Base-by-base conservation (phyloP, 768 basidiomycete genomes). In the Dioszegia hungarica region DNA sequence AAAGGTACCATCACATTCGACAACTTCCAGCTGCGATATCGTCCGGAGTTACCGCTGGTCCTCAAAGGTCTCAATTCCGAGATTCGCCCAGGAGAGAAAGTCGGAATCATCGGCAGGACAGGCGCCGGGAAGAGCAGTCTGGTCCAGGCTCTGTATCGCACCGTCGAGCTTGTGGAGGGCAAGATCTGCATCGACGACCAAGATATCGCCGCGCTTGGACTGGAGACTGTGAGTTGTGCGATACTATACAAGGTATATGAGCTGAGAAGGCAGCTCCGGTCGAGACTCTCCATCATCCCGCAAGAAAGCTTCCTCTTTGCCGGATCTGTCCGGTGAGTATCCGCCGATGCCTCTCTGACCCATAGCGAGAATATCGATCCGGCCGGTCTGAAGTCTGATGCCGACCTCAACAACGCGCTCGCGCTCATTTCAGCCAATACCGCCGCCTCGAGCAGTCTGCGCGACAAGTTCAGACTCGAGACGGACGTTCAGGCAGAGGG, bases 41-140 rank as follows among this genome's bases (percentile, higher is more conserved):
- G 91, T 20, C 79, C 84, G 0, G 89, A 85, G 34, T 77, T 93
- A 8, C 89, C 89, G 58, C 77, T 87, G 15, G 87, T 92, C 15
- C 76, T 95, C 19, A 87, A 83, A 64, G 81, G 86, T 33, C 81
- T 95, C 49, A 82, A 82, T 12, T 73, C 97, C 56, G 81, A 75
- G 10, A 84, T 91, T 65, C 80, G 84, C 68, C 79, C 87, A 0
- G 83, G 81, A 47, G 88, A 92, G 73, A 93, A 92, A 75, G 83
- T 73, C 22, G 93, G 93, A 15, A 85, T 95, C 57, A 79, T 80
- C 17, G 81, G 81, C 0, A 62, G 81, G 49, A 94, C 92, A 4
- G 92, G 81, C 19, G 85, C 85, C 44, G 77, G 75, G 11, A 78
- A 79, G 53, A 62, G 56, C 24, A 55, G 56, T 48, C 71, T 49